A percentile compares a stretch with the other conserved stretches of the same genome.
phyloP scores from a whole-genome alignment of 495 filamentous ascomycete genomes.

The Talaromyces ruber region DNA sequence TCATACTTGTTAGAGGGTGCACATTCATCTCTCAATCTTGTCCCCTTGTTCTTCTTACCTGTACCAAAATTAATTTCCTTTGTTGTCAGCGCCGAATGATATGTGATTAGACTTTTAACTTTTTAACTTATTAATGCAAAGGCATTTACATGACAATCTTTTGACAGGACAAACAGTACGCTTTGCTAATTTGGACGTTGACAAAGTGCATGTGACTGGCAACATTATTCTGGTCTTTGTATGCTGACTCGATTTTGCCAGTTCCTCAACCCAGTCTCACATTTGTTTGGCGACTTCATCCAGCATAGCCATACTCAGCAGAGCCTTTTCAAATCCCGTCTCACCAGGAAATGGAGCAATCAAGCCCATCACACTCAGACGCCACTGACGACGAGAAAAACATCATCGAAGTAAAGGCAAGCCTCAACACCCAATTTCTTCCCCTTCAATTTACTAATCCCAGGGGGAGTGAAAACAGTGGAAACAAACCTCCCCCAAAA shows the following conservation, averaged over 20 bases:
- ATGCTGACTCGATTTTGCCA: background rate
- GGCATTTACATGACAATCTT: background rate
- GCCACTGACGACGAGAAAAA: background rate
- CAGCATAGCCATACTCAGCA: background rate
- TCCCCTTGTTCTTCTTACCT: constrained; percentile 2
- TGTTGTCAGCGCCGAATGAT: constrained; percentile 6
- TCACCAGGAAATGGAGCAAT: background rate
- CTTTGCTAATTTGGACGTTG: background rate
- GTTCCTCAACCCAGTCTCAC: background rate
- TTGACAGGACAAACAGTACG: background rate
- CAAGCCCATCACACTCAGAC: background rate
- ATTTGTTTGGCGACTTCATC: background rate
- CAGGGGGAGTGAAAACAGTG: background rate
- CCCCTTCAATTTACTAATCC: background rate
- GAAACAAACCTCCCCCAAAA: background rate
- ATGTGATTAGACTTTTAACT: constrained; percentile 6
- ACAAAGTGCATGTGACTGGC: background rate
- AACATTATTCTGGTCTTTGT: background rate
- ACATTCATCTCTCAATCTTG: background rate
- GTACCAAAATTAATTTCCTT: constrained; percentile 9
- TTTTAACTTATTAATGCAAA: constrained; percentile 1
- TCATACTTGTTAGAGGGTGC: background rate
- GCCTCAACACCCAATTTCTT: background rate
- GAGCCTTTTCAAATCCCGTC: background rate
- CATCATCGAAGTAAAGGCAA: background rate